Evolutionary conservation across 2,329 filamentous ascomycete species (phyloP).

Genomic region (Cercospora brassicicola): DNA sequence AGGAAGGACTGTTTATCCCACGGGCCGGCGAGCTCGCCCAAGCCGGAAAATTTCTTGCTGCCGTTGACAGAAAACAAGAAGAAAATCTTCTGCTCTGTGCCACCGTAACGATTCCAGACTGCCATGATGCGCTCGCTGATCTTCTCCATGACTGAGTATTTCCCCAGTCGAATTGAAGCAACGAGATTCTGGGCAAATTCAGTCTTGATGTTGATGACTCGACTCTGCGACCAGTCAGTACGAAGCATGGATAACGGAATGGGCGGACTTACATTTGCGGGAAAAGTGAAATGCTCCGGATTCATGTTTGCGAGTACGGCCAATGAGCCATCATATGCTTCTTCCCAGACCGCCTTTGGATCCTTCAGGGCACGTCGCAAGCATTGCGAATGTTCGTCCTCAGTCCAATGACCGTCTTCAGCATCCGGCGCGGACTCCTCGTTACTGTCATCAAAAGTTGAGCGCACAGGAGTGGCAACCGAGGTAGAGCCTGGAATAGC

Average conservation of each 20-base stretch:
- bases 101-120: slow-evolving; percentile 27
- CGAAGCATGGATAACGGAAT: slow-evolving; percentile 10
- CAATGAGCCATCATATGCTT: slow-evolving; percentile 27
- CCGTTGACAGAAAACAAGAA: slow-evolving; percentile 37
- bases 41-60: slow-evolving; percentile 33
- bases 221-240: slow-evolving; percentile 26
- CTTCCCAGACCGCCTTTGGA: slow-evolving; percentile 23
- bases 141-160: slow-evolving; percentile 28
- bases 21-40: slow-evolving; percentile 35
- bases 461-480: background rate
- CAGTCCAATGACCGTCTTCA: slow-evolving; percentile 18
- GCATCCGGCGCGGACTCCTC: background rate
- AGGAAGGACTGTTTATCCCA: slow-evolving; percentile 25
- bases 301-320: slow-evolving; percentile 29
- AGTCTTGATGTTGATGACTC: slow-evolving; percentile 37
- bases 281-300: slow-evolving; percentile 32
- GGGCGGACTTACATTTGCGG: slow-evolving; percentile 27
- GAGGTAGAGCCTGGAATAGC: background rate
- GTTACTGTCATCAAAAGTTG: background rate
- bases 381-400: slow-evolving; percentile 15
- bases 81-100: slow-evolving; percentile 28
- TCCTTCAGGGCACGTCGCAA: slow-evolving; percentile 28
- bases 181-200: slow-evolving; percentile 31
- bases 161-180: slow-evolving; percentile 21
- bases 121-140: slow-evolving; percentile 34